Evolutionary conservation across 2,329 filamentous ascomycete species (phyloP).

Genomic region (Penicillium sp.): DNA sequence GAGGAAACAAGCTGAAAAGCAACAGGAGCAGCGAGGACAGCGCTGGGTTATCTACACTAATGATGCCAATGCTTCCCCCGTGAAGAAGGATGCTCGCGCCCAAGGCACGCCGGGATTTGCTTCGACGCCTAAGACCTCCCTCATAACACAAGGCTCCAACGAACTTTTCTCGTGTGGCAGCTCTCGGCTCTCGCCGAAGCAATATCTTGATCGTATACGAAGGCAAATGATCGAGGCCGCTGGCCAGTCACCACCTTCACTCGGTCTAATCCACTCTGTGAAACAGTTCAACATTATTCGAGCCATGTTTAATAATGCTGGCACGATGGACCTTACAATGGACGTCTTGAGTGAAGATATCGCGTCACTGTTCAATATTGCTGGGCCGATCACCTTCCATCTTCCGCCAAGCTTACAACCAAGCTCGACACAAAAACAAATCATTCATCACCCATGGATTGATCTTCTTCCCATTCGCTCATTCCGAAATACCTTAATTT

Average conservation of each 20-base stretch:
- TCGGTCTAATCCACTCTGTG: neutral
- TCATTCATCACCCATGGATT: slow-evolving; percentile 34
- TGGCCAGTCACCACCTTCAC: neutral
- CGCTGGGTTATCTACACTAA: slow-evolving; percentile 22
- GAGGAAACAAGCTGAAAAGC: slow-evolving; percentile 10
- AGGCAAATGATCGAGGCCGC: neutral
- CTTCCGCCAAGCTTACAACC: slow-evolving; percentile 21
- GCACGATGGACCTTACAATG: slow-evolving; percentile 14
- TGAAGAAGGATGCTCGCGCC: neutral
- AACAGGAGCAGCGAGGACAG: neutral
- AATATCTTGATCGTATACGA: neutral
- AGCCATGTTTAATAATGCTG: slow-evolving; percentile 17
- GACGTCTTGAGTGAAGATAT: slow-evolving; percentile 19
- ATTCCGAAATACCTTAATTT: slow-evolving; percentile 28
- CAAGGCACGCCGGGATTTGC: neutral
- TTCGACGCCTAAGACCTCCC: neutral
- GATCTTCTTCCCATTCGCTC: slow-evolving; percentile 30
- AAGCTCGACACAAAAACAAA: slow-evolving; percentile 13
- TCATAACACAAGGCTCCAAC: neutral
- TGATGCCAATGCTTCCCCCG: neutral
- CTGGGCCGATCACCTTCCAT: slow-evolving; percentile 9
- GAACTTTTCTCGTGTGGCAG: neutral
- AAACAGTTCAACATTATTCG: slow-evolving; percentile 13
- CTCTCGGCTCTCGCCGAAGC: neutral
- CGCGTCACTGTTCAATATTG: slow-evolving; percentile 20